Conservation (phyloP, 495 filamentous ascomycete genomes). For the Hypoxylon lenormandii region DNA sequence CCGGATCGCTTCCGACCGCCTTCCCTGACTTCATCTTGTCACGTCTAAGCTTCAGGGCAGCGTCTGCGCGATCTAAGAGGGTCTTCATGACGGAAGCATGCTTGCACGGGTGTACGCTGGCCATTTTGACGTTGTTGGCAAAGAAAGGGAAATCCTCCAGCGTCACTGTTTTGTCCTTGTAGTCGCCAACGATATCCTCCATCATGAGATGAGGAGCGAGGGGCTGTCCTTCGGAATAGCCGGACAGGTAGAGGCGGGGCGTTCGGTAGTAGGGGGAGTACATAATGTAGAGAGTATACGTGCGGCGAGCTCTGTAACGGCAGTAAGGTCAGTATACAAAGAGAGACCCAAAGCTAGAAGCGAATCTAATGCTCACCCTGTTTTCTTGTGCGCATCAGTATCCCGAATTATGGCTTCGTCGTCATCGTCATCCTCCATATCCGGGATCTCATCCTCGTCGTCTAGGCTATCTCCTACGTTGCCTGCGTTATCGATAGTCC, state of each 20-base stretch:
- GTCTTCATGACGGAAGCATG: conserved; percentile 98
- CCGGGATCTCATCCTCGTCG: conserved; percentile 90
- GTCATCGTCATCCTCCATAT: conserved; percentile 98
- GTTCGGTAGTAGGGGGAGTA: conserved; percentile 97
- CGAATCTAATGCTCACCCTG: conserved; percentile 69
- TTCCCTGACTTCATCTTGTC: conserved; percentile 76
- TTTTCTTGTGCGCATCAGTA: conserved; percentile 67
- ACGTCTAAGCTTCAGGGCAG: conserved; percentile 86
- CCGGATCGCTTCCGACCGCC: conserved; percentile 61
- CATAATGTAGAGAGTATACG: conserved; percentile 97
- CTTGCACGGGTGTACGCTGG: conserved; percentile 89
- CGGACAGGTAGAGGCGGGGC: conserved; percentile 93
- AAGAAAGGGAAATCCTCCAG: conserved; percentile 97
- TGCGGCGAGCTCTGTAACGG: conserved; percentile 76
- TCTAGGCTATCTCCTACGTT: conserved; percentile 78
- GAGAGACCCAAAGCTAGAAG: not conserved
- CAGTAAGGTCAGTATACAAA: conserved; percentile 10
- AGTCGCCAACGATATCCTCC: conserved; percentile 99
- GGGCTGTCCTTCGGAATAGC: conserved; percentile 86
- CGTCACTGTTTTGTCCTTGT: conserved; percentile 99
- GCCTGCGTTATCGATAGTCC: conserved; percentile 84
- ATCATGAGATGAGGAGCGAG: conserved; percentile 93
- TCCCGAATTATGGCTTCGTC: conserved; percentile 97
- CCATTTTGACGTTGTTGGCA: conserved; percentile 87
- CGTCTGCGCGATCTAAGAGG: conserved; percentile 92